These are phyloP conservation scores for Citrus maxima DNA, from an alignment of 345 rosid genomes.

Conservation along the genomic window DNA sequence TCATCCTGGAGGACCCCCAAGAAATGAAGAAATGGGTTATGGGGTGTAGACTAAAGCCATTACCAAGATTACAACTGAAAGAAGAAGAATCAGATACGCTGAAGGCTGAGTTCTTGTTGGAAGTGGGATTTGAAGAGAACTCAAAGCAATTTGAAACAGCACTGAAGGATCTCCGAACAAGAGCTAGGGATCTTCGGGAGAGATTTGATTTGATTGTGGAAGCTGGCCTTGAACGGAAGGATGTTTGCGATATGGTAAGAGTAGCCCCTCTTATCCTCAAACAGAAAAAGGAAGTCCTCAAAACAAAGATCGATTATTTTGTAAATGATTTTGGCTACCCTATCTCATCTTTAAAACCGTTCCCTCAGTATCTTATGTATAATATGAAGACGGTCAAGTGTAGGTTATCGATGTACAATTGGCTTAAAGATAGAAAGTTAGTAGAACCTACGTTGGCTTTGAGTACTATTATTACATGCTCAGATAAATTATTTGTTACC, in stretches of 20 bases:
- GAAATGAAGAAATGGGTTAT: conserved; percentile 52
- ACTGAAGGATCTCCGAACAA: conserved; percentile 55
- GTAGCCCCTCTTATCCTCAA: conserved; percentile 65
- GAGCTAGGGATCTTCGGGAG: conserved; percentile 58
- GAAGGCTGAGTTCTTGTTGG: conserved; percentile 58
- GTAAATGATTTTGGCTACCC: conserved; percentile 54
- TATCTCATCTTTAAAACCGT: conserved; percentile 35
- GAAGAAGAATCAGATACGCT: conserved; percentile 23
- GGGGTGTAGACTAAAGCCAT: conserved; percentile 35
- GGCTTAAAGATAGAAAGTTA: conserved; percentile 56
- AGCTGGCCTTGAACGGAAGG: conserved; percentile 59
- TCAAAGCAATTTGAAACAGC: conserved; percentile 40
- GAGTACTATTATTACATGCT: conserved; percentile 44
- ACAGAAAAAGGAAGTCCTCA: conserved; percentile 44
- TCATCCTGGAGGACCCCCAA: conserved; percentile 60
- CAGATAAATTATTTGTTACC: conserved; percentile 37
- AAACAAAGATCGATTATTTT: conserved; percentile 51
- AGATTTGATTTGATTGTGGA: conserved; percentile 68
- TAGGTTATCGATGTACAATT: conserved; percentile 58
- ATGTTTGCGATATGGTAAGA: conserved; percentile 47
- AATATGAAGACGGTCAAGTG: conserved; percentile 47
- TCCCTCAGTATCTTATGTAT: conserved; percentile 54
- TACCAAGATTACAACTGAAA: conserved; percentile 33
- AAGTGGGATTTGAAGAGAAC: conserved; percentile 54
- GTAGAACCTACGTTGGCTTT: conserved; percentile 30